Conservation (phyloP, 306 rosid genomes). For the Rosa chinensis region DNA sequence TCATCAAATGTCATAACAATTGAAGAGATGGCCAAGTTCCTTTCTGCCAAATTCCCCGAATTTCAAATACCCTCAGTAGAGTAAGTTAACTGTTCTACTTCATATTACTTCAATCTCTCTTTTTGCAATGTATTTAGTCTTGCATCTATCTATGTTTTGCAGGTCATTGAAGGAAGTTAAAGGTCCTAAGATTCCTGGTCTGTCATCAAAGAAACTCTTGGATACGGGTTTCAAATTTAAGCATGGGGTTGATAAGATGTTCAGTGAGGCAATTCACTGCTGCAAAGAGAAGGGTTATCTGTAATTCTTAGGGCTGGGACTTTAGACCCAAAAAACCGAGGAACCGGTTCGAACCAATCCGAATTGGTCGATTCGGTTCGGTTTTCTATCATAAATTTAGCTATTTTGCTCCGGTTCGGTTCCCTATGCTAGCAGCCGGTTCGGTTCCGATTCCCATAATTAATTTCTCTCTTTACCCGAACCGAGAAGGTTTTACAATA, state of each 20-base stretch:
- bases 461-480: too few species aligned
- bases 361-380: too few species aligned
- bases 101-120: background rate
- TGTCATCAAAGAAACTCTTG: constrained; percentile 48
- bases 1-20: constrained; percentile 35
- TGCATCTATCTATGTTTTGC: background rate
- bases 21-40: constrained; percentile 26
- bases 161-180: constrained; percentile 34
- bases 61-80: constrained; percentile 42
- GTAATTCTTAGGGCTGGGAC: constrained; percentile 3
- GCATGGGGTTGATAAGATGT: constrained; percentile 44
- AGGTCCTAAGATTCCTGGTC: constrained; percentile 13
- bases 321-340: too few species aligned
- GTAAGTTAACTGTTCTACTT: constrained; percentile 32
- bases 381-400: too few species aligned
- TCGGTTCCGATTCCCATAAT: too few species aligned
- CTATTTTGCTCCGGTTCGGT: too few species aligned
- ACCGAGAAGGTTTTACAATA: too few species aligned
- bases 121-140: background rate
- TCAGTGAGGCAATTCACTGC: constrained; percentile 43
- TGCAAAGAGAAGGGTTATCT: constrained; percentile 46
- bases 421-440: too few species aligned
- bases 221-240: constrained; percentile 49
- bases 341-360: too few species aligned
- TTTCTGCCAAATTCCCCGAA: constrained; percentile 48